Evolutionary conservation across 495 filamentous ascomycete species (phyloP), one percentile per base, ranked within the genome.

Genomic region (Barbatosphaeria neglecta): DNA sequence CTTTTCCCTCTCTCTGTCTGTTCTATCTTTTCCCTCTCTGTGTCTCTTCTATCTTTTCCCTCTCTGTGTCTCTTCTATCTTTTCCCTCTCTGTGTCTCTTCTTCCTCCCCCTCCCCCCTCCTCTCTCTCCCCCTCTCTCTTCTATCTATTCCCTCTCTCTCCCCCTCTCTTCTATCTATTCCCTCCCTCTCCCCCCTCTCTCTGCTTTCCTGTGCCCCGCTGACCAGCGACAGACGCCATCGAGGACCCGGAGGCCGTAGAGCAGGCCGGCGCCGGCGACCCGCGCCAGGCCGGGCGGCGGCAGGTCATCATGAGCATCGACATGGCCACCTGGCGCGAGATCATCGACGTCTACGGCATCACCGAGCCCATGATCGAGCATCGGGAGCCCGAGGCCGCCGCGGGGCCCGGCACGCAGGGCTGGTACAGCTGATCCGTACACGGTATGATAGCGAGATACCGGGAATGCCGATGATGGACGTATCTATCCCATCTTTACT

Each of bases 341-440:
- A 63, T 93, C 23, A 80, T 90, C 27, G 63, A 83, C 3, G 72
- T 70, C 0, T 95, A 87, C 53, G 65, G 81, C 22, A 88, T 96
- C 54, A 73, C 72, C 9, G 68, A 88, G 44, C 72, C 80, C 11
- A 81, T 96, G 55, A 97, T 98, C 24, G 80, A 82, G n/a, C 82
- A 90, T 55, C 76, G 92, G n/a, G 82, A 39, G 69, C 67, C 15
- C 56, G 67, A 22, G 61, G n/a, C n/a, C n/a, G n/a, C n/a, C n/a
- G n/a, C n/a, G 68, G 42, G 65, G 73, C 6, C 70, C 83, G 6
- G 75, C 75, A 1, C 72, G 15, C 72, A 71, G 15, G 82, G 84
- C n/a, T 96, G 87, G 89, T 88, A 93, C 62, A 76, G 74, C 48
- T 89, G 52, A n/a, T n/a, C n/a, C n/a, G n/a, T n/a, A n/a, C n/a